A percentile compares a stretch with the other conserved stretches of the same genome.
Evolutionary conservation across 2,329 filamentous ascomycete genomes (phyloP).

Genomic region (Penicillium occitanis): DNA sequence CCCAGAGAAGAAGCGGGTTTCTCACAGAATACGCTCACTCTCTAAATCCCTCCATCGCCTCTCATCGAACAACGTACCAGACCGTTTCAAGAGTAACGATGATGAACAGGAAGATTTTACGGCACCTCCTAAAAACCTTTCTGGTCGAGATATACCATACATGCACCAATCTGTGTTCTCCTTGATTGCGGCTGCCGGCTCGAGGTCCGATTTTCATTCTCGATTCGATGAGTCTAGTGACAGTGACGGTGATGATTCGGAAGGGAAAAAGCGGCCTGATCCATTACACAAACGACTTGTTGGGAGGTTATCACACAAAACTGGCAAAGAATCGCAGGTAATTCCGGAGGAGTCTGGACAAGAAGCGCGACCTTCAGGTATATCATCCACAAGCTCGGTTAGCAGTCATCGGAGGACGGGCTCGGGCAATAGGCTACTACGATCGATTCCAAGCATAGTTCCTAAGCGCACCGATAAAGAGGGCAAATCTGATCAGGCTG

Average conservation of each 20-base stretch:
- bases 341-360: constrained; percentile 17
- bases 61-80: constrained; percentile 56
- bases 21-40: constrained; percentile 44
- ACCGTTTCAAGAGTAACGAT: constrained; percentile 55
- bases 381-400: constrained; percentile 34
- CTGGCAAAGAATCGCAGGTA: constrained; percentile 15
- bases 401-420: constrained; percentile 58
- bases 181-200: constrained; percentile 84
- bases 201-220: constrained; percentile 75
- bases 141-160: constrained; percentile 54
- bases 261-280: constrained; percentile 23
- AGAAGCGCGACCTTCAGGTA: constrained; percentile 9
- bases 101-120: constrained; percentile 63
- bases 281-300: constrained; percentile 19
- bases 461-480: constrained; percentile 31
- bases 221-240: constrained; percentile 83
- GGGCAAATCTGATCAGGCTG: constrained; percentile 27
- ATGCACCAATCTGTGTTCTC: constrained; percentile 96
- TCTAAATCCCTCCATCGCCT: constrained; percentile 43
- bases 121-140: constrained; percentile 50
- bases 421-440: constrained; percentile 60
- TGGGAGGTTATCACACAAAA: constrained; percentile 16
- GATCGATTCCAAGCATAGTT: constrained; percentile 62
- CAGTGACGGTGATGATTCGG: constrained; percentile 58
- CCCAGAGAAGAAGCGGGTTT: constrained; percentile 42